These are phyloP conservation scores for Tympanopsis confertula DNA, from an alignment of 2,329 filamentous ascomycete genomes.

Conservation along the genomic window DNA sequence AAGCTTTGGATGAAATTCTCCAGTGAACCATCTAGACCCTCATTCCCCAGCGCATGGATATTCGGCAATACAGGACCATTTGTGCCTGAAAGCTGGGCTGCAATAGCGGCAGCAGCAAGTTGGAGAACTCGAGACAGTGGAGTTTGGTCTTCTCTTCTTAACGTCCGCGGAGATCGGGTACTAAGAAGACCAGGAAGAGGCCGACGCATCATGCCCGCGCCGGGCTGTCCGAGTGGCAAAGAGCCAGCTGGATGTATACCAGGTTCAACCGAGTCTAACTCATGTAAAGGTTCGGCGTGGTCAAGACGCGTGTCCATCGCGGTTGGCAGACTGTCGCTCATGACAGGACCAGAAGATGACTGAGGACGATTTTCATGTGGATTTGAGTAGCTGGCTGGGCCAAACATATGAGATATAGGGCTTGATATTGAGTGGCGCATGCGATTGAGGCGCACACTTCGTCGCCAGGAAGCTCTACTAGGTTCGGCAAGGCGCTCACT, in stretches of 20 bases:
- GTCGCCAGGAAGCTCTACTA: conserved; percentile 21
- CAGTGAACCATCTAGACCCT: conserved; percentile 48
- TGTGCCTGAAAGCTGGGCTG: conserved; percentile 51
- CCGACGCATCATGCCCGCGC: not conserved
- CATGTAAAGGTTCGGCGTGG: conserved; percentile 21
- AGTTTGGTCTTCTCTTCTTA: conserved; percentile 47
- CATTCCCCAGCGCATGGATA: conserved; percentile 37
- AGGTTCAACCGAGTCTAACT: conserved; percentile 24
- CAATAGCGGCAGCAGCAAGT: conserved; percentile 51
- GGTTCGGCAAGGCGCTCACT: conserved; percentile 13
- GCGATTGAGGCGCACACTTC: conserved; percentile 23
- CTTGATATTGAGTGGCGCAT: conserved; percentile 27
- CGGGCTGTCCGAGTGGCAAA: conserved; percentile 5
- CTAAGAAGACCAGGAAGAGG: not conserved
- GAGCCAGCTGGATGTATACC: conserved; percentile 13
- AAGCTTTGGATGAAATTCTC: conserved; percentile 51
- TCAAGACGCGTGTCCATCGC: conserved; percentile 25
- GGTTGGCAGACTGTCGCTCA: conserved; percentile 12
- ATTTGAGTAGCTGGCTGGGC: conserved; percentile 15
- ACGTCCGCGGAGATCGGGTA: conserved; percentile 19
- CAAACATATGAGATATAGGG: conserved; percentile 29
- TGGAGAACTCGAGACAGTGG: conserved; percentile 50
- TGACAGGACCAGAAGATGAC: not conserved
- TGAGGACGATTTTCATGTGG: conserved; percentile 8
- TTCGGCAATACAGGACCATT: conserved; percentile 41